Evolutionary conservation across 371 early-diverging fungal genomes (phyloP).

Genomic region (Enterocytospora artemiae): DNA sequence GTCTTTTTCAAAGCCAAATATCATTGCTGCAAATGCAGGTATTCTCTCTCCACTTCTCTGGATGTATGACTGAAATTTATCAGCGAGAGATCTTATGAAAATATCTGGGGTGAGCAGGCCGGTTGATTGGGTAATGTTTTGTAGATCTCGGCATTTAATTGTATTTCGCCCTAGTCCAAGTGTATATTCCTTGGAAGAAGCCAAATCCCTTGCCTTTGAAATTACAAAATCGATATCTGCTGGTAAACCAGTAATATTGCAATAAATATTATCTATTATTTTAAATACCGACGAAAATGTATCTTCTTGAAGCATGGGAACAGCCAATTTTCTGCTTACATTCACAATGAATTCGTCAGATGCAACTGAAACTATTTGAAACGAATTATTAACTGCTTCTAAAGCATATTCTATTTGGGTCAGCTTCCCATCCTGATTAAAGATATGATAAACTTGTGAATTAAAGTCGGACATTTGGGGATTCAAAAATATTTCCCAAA

Average conservation of each 20-base stretch:
- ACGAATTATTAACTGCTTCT: slow-evolving; percentile 53
- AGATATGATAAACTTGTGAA: slow-evolving; percentile 50
- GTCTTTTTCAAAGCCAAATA: slow-evolving; percentile 53
- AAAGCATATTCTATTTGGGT: slow-evolving; percentile 57
- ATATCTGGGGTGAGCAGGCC: slow-evolving; percentile 57
- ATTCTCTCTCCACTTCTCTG: slow-evolving; percentile 46
- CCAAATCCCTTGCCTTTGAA: slow-evolving; percentile 28
- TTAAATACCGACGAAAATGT: slow-evolving; percentile 26
- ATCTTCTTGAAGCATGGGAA: slow-evolving; percentile 45
- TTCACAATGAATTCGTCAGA: slow-evolving; percentile 40
- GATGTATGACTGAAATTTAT: slow-evolving; percentile 48
- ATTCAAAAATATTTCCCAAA: no score
- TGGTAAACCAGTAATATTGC: slow-evolving; percentile 44
- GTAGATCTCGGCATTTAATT: no score
- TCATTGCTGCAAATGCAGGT: slow-evolving; percentile 41
- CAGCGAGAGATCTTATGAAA: slow-evolving; percentile 47
- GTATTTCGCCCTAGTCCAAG: slow-evolving; percentile 46
- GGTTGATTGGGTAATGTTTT: no score
- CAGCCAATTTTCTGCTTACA: slow-evolving; percentile 43
- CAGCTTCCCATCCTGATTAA: slow-evolving; percentile 55
- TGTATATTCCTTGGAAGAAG: slow-evolving; percentile 26
- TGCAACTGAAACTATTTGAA: slow-evolving; percentile 47
- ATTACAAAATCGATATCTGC: slow-evolving; percentile 50
- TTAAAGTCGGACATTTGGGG: slow-evolving; percentile 1
- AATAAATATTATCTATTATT: slow-evolving; percentile 32